Percentiles rank a stretch among this genome's conserved stretches.
Evolutionary conservation across 2,329 filamentous ascomycete genomes (phyloP).

Genomic region (Fusarium fracticaudum): DNA sequence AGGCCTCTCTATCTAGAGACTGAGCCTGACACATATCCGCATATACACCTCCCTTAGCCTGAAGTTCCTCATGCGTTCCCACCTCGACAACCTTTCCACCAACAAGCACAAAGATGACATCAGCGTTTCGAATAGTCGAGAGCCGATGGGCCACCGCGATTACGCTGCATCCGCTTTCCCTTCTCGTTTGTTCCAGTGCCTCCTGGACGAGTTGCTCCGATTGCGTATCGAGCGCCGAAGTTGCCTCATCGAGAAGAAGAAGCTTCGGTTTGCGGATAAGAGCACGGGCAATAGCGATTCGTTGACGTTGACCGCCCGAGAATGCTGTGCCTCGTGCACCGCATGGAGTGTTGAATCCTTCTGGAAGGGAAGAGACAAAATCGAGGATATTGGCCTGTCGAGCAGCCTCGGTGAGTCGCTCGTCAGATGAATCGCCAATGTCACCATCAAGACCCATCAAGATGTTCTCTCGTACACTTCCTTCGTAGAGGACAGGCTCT

Average conservation of each 20-base stretch:
- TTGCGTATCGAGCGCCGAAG: conserved; percentile 65
- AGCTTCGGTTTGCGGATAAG: conserved; percentile 70
- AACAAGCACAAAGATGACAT: conserved; percentile 70
- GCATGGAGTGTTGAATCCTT: conserved; percentile 66
- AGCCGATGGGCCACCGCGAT: conserved; percentile 69
- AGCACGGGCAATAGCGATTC: conserved; percentile 72
- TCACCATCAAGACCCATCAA: conserved; percentile 51
- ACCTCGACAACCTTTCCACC: conserved; percentile 65
- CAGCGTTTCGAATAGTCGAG: conserved; percentile 64
- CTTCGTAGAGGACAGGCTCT: conserved; percentile 54
- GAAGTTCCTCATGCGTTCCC: conserved; percentile 66
- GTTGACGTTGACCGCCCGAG: conserved; percentile 73
- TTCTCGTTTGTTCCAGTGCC: conserved; percentile 53
- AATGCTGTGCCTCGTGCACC: conserved; percentile 71
- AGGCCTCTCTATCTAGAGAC: conserved; percentile 11
- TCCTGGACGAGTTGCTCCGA: conserved; percentile 68
- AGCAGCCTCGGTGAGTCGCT: conserved; percentile 54
- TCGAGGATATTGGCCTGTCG: conserved; percentile 58
- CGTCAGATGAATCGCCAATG: conserved; percentile 27
- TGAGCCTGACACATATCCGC: conserved; percentile 32
- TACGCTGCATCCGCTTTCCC: conserved; percentile 55
- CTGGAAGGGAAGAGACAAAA: conserved; percentile 48
- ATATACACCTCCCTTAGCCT: conserved; percentile 48
- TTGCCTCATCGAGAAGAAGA: conserved; percentile 75
- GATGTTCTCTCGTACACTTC: conserved; percentile 65